A percentile compares a stretch with the other conserved stretches of the same genome.
These are phyloP conservation scores for Gardenia jasminoides DNA, from an alignment of 257 asterid genomes.

Conservation along the genomic window DNA sequence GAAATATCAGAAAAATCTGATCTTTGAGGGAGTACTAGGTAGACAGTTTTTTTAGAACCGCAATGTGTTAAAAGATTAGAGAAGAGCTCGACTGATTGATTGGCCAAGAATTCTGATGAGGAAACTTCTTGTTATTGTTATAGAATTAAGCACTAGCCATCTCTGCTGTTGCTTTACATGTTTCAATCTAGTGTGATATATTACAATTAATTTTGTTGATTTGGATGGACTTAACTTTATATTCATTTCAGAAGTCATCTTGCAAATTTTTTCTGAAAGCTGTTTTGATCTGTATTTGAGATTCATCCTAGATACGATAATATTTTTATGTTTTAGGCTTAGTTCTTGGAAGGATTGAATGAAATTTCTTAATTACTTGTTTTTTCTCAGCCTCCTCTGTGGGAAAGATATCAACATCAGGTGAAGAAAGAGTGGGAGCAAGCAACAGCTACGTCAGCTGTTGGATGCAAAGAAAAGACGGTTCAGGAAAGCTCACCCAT, in stretches of 20 bases:
- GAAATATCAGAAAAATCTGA: too few relatives aligned
- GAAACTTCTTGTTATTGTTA: neutral
- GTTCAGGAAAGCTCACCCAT: constrained; percentile 75
- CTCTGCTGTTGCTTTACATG: neutral
- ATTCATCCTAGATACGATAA: too few relatives aligned
- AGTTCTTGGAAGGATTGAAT: too few relatives aligned
- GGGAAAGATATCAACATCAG: constrained; percentile 87
- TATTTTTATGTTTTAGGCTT: too few relatives aligned
- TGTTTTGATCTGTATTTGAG: too few relatives aligned
- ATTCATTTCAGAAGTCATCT: neutral
- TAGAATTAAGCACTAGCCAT: neutral
- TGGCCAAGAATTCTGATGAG: too few relatives aligned
- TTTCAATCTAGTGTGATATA: neutral
- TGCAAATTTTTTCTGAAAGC: neutral
- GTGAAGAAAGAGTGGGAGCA: constrained; percentile 88
- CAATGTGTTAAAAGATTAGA: too few relatives aligned
- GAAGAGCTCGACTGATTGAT: too few relatives aligned
- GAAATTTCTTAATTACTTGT: constrained; percentile 14
- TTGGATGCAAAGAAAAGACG: constrained; percentile 53
- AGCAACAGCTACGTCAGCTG: constrained; percentile 39
- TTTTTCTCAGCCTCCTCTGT: constrained; percentile 78
- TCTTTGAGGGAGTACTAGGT: too few relatives aligned
- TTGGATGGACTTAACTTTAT: neutral
- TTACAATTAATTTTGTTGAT: neutral
- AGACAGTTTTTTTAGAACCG: too few relatives aligned